Base-by-base conservation (phyloP, 2,329 filamentous ascomycete genomes). In the Penicillium sp. region DNA sequence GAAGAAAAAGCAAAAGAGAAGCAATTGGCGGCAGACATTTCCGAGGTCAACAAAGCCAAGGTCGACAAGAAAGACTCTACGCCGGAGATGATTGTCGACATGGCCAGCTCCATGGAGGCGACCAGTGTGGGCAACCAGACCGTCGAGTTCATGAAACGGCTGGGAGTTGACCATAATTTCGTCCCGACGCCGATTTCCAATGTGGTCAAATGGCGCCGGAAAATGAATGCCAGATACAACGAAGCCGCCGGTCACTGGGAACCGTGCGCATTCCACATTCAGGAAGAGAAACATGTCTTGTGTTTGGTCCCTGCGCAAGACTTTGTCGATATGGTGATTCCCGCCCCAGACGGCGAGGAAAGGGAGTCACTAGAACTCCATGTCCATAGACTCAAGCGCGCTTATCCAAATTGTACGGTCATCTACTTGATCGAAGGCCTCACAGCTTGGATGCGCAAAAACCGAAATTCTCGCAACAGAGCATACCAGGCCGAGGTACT, bases 391-490 rank as follows among this genome's bases (percentile, higher is more conserved):
- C 74, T 87, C 56, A 78, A 77, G 59, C 68, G 60, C 0, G 69
- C 74, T 39, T 84, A 84, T 58, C 69, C 75, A 0, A 60, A 61
- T 1, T 73, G 77, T 54, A 77, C 76, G 32, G 64, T 82, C 10
- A 78, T 91, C 32, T 89, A 88, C 57, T 68, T 91, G 0, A 78
- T 93, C 16, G 84, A 91, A 58, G 86, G 86, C 0, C 70, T 90
- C 0, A 71, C 64, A 0, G 57, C 74, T 0, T 87, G 84, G 80
- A 79, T 83, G 70, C 77, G 80, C 47, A 87, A 85, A 63, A 88
- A 86, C 55, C 76, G 77, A 38, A 85, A 78, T 52, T 69, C 79
- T 1, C 77, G 82, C 28, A 88, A 90, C 59, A 74, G 82, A 40
- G 78, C 83, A 40, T 90, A 85, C 62, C 73, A 78, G 42, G 80